Percentiles rank a stretch among this genome's conserved stretches.
These are phyloP conservation scores for Myxozyma kluyveri DNA, from an alignment of 805 yeast species.

Conservation along the genomic window DNA sequence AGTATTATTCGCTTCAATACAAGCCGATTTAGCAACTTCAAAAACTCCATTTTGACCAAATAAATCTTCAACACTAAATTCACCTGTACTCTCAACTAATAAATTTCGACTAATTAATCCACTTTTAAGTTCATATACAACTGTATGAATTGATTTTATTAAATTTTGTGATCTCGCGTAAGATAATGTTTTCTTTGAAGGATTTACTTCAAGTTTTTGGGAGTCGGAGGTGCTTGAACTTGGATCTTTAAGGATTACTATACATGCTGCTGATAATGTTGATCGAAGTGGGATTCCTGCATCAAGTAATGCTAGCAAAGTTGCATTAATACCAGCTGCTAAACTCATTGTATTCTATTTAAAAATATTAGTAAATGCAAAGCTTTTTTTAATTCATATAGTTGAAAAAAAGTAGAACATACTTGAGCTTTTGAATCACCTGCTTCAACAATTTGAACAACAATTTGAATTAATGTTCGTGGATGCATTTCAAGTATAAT, in stretches of 20 bases:
- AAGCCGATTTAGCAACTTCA: slow-evolving; percentile 50
- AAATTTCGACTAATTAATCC: slow-evolving; percentile 55
- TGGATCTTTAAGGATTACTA: neutral
- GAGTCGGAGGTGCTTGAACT: too few relatives aligned
- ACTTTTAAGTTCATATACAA: slow-evolving; percentile 57
- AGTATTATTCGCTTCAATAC: slow-evolving; percentile 45
- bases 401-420: slow-evolving; percentile 1
- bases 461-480: slow-evolving; percentile 69
- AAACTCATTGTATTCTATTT: slow-evolving; percentile 50
- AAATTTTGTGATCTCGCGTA: neutral
- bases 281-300: slow-evolving; percentile 64
- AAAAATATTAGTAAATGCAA: slow-evolving; percentile 6
- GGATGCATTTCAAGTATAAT: slow-evolving; percentile 69
- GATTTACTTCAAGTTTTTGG: slow-evolving; percentile 8
- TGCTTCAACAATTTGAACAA: slow-evolving; percentile 59
- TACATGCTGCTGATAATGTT: slow-evolving; percentile 20
- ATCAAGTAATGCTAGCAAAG: slow-evolving; percentile 71
- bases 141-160: slow-evolving; percentile 57
- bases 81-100: slow-evolving; percentile 71
- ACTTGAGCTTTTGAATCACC: slow-evolving; percentile 43
- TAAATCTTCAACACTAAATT: slow-evolving; percentile 57
- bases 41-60: slow-evolving; percentile 43
- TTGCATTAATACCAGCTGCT: slow-evolving; percentile 68
- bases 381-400: neutral
- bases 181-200: neutral